Base-by-base conservation (phyloP, 257 asterid species). In the Orobanche coerulescens region DNA sequence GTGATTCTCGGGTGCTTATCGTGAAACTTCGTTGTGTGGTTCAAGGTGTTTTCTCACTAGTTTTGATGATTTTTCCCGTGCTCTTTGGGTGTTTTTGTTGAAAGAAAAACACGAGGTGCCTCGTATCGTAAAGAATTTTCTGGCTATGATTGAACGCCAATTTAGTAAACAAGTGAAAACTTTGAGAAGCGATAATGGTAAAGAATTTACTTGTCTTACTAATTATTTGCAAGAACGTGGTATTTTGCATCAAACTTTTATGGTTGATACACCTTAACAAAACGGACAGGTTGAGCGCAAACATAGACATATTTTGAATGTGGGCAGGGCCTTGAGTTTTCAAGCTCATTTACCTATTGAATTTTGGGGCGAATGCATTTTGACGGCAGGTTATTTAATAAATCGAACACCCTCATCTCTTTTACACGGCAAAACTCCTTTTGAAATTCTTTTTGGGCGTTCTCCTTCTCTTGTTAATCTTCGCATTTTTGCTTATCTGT, bases 1-100 rank as follows among this genome's bases (percentile, higher is more conserved):
- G 66, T 58, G 72, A 67, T 10, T n/a, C 58, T 12, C 47, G 42
- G 60, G 60, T n/a, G 72, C 0, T 51, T 39, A 0, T 65, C 22
- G 22, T 4, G 13, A 0, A 11, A 1, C 1, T 10, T 6, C 0
- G 28, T 50, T 1, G 4, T 6, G 0, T 61, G 42, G 64, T 4
- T 9, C 51, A 1, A 26, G 6, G 9, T 69, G 51, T 30, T 61
- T 61, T 31, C 18, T 69, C 0, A 51, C 56, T 1, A 42, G 51
- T 2, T 57, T 69, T 0, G 69, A 69, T 42, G 64, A 62, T 13
- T 46, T 3, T 13, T 14, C 14, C 4, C 37, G 49, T 2, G 48
- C 15, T 0, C n/a, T 51, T 0, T 69, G 69, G 69, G 57, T 62
- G 0, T 69, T n/a, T n/a, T 5, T 69, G 0, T 6, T 69, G 51